These are phyloP conservation scores for Singerocomus inundabilis DNA, from an alignment of 1,284 basidiomycete genomes.

Conservation along the genomic window DNA sequence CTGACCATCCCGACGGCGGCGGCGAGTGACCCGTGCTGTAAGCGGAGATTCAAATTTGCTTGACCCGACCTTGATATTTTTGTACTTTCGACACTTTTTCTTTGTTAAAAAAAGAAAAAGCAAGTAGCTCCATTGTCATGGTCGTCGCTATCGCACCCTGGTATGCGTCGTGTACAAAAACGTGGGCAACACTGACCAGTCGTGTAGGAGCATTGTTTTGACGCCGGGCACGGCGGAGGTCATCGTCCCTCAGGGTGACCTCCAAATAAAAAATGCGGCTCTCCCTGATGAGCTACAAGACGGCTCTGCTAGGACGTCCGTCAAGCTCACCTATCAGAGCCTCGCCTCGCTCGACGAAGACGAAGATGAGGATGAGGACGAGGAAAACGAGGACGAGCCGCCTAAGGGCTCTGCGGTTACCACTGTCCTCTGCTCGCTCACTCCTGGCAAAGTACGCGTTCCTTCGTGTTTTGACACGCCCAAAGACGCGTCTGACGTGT, in stretches of 20 bases:
- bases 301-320: constrained; percentile 64
- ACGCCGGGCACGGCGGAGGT: constrained; percentile 62
- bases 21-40: constrained; percentile 20
- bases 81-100: neutral
- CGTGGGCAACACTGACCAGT: constrained; percentile 4
- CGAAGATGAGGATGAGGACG: constrained; percentile 45
- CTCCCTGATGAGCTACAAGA: constrained; percentile 74
- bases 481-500: constrained; percentile 9
- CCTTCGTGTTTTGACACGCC: neutral
- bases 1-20: constrained; percentile 47
- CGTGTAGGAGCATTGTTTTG: constrained; percentile 57
- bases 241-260: constrained; percentile 66
- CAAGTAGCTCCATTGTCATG: constrained; percentile 49
- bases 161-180: constrained; percentile 37
- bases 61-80: neutral
- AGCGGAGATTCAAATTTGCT: constrained; percentile 38
- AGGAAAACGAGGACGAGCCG: constrained; percentile 51
- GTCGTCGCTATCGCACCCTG: constrained; percentile 59
- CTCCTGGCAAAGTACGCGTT: constrained; percentile 65
- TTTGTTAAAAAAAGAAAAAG: neutral
- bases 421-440: constrained; percentile 66
- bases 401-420: constrained; percentile 39
- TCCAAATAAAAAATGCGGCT: constrained; percentile 83
- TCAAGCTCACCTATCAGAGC: constrained; percentile 73
- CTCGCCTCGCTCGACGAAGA: constrained; percentile 43